Conservation (phyloP, 1,284 basidiomycete genomes). For the Heterobasidion parviporum region DNA sequence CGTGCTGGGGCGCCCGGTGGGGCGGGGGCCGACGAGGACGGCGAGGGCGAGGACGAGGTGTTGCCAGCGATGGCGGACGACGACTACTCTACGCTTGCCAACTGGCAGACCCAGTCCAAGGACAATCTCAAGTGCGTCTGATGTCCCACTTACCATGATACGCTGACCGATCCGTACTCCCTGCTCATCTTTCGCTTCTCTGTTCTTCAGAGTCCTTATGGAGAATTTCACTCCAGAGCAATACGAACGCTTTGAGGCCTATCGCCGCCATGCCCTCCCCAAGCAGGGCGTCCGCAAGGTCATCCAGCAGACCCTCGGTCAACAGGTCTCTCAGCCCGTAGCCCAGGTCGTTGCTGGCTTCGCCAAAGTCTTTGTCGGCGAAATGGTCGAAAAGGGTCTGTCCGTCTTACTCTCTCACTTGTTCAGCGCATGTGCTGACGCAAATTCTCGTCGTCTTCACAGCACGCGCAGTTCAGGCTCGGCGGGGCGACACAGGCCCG, state of each 20-base stretch:
- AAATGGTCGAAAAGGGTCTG: slow-evolving; percentile 82
- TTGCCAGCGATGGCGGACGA: slow-evolving; percentile 79
- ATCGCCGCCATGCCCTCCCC: slow-evolving; percentile 74
- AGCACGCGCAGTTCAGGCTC: slow-evolving; percentile 75
- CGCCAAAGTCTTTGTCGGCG: slow-evolving; percentile 87
- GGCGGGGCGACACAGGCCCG: slow-evolving; percentile 67
- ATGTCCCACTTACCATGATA: background rate
- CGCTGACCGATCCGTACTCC: background rate
- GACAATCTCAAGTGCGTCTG: slow-evolving; percentile 66
- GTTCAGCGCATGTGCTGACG: background rate
- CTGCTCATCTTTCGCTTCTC: background rate
- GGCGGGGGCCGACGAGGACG: slow-evolving; percentile 30
- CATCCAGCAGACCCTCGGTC: slow-evolving; percentile 76
- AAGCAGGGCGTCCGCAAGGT: slow-evolving; percentile 84
- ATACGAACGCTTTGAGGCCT: slow-evolving; percentile 85
- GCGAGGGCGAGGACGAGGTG: slow-evolving; percentile 66
- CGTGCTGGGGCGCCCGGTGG: slow-evolving; percentile 14
- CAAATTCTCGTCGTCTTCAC: background rate
- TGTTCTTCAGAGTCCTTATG: slow-evolving; percentile 61
- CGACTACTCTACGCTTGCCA: slow-evolving; percentile 72
- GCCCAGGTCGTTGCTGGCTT: slow-evolving; percentile 87
- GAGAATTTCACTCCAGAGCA: slow-evolving; percentile 80
- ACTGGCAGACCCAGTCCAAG: slow-evolving; percentile 77
- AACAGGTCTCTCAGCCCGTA: slow-evolving; percentile 79
- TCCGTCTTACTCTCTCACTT: background rate